Evolutionary conservation across 202 grass and related monocot genomes (phyloP).

Genomic region (Dendrocalamus latiflorus): DNA sequence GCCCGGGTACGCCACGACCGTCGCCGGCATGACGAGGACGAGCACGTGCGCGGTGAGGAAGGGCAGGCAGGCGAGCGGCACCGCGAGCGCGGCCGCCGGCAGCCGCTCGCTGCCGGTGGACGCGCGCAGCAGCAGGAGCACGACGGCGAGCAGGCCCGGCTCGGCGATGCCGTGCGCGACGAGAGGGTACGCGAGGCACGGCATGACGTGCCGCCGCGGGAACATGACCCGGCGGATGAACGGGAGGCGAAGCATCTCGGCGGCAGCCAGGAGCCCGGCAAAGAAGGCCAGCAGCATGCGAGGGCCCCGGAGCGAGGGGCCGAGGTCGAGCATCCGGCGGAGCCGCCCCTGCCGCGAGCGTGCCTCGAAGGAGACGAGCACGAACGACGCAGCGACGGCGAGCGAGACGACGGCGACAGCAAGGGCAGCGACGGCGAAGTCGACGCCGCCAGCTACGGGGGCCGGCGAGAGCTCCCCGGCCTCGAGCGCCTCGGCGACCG

Average conservation of each 20-base stretch:
- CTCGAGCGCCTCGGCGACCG: too few relatives aligned
- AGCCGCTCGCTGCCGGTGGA: background rate
- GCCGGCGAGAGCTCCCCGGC: too few relatives aligned
- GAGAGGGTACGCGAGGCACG: constrained; percentile 21
- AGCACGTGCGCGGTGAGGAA: constrained; percentile 3
- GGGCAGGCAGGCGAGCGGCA: constrained; percentile 15
- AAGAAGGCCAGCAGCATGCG: too few relatives aligned
- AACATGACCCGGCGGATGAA: background rate
- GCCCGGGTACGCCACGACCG: background rate
- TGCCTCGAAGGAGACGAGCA: too few relatives aligned
- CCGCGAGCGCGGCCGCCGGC: background rate
- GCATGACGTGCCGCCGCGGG: constrained; percentile 11
- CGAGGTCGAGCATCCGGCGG: too few relatives aligned
- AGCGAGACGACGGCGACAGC: too few relatives aligned
- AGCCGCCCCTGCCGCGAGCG: too few relatives aligned
- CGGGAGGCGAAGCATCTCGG: constrained; percentile 32
- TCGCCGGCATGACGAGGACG: background rate
- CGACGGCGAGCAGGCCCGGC: constrained; percentile 29
- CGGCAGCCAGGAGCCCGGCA: too few relatives aligned
- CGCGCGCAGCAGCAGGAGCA: constrained; percentile 27
- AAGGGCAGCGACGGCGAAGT: too few relatives aligned
- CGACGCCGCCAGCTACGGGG: too few relatives aligned
- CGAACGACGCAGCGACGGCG: too few relatives aligned
- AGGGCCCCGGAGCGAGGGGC: too few relatives aligned
- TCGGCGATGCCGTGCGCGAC: constrained; percentile 22